These are phyloP conservation scores for Beauveria sp. DNA, from an alignment of 2,329 filamentous ascomycete genomes.

Conservation along the genomic window DNA sequence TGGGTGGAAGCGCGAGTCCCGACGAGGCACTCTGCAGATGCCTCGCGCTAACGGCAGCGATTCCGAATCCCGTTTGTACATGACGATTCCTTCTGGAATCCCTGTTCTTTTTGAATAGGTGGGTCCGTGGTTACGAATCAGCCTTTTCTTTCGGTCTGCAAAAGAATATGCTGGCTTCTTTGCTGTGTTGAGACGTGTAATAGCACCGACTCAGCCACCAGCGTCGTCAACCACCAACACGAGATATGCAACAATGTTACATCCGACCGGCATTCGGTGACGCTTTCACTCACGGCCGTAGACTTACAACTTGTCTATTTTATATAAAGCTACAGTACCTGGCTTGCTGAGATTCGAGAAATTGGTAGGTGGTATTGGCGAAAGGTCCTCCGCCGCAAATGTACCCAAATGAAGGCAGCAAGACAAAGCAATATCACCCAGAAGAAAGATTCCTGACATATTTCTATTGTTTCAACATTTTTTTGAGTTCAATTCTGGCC, in stretches of 20 bases:
- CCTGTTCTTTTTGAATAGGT: neutral
- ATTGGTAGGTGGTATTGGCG: too few species aligned
- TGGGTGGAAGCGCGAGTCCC: neutral
- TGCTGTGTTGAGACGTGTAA: neutral
- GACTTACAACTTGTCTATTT: neutral
- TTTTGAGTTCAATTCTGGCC: too few species aligned
- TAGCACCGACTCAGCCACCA: constrained; percentile 1
- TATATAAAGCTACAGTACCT: neutral
- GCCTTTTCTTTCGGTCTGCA: neutral
- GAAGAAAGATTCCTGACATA: too few species aligned
- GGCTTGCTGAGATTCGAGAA: neutral
- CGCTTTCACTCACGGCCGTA: neutral
- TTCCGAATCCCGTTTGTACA: constrained; percentile 8
- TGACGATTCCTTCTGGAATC: constrained; percentile 1
- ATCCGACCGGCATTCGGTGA: constrained; percentile 2
- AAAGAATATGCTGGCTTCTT: neutral
- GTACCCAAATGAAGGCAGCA: too few species aligned
- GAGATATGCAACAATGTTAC: neutral
- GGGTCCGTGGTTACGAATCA: constrained; percentile 1
- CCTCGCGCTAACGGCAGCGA: constrained; percentile 5
- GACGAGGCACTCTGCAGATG: neutral
- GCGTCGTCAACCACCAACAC: neutral
- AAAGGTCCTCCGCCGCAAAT: too few species aligned
- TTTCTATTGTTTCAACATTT: too few species aligned
- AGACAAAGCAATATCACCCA: too few species aligned